Conservation (phyloP, 176 grass and related monocot species). For the Zizania latifolia region DNA sequence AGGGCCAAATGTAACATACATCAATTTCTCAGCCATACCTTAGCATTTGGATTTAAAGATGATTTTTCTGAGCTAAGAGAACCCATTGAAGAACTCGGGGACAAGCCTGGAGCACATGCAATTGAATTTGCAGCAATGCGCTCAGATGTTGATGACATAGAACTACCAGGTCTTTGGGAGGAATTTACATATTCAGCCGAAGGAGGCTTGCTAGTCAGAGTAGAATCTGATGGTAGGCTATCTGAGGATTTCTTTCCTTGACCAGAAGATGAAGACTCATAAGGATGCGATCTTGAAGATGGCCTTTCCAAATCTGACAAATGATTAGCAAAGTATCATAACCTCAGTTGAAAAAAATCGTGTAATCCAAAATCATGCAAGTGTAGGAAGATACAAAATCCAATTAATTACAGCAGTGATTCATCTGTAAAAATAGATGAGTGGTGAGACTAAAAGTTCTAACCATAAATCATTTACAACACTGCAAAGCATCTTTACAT, state of each 20-base stretch:
- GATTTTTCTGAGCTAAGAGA: slow-evolving; percentile 58
- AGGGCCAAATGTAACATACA: background rate
- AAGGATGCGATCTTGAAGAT: slow-evolving; percentile 32
- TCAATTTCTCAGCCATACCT: no score
- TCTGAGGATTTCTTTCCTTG: slow-evolving; percentile 33
- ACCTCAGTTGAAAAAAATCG: background rate
- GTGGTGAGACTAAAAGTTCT: background rate
- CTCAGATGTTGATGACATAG: slow-evolving; percentile 45
- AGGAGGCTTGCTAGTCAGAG: slow-evolving; percentile 36
- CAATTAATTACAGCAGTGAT: background rate
- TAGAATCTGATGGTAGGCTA: slow-evolving; percentile 12
- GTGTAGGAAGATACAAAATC: background rate
- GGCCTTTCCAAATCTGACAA: slow-evolving; percentile 31
- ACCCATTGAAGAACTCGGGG: slow-evolving; percentile 63
- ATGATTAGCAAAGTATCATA: slow-evolving; percentile 2
- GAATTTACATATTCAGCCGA: slow-evolving; percentile 17
- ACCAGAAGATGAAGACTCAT: slow-evolving; percentile 34
- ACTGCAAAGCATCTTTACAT: background rate
- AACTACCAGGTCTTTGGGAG: slow-evolving; percentile 40
- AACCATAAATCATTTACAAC: background rate
- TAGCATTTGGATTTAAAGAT: slow-evolving; percentile 59
- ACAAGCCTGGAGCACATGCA: slow-evolving; percentile 44
- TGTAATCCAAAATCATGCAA: slow-evolving; percentile 11
- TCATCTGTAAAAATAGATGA: background rate
- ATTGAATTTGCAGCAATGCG: slow-evolving; percentile 37